These are phyloP conservation scores for Mollisia scopiformis DNA, from an alignment of 2,329 filamentous ascomycete species.

Conservation along the genomic window DNA sequence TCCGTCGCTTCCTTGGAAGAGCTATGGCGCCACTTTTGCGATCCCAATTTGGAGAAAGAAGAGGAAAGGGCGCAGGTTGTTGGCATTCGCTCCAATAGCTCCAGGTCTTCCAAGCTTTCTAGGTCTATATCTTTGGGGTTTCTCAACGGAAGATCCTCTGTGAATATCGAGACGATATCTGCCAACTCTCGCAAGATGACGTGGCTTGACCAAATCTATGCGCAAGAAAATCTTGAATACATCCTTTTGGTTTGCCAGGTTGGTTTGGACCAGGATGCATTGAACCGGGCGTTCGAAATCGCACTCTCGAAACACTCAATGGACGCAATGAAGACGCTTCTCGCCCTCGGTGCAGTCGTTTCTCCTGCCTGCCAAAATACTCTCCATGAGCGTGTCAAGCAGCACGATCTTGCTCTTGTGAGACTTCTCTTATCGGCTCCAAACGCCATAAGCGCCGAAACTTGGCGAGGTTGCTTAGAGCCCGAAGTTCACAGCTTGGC, in stretches of 20 bases:
- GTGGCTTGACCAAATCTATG: slow-evolving; percentile 6
- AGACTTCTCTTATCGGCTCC: slow-evolving; percentile 8
- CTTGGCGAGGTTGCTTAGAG: slow-evolving; percentile 7
- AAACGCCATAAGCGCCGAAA: not conserved
- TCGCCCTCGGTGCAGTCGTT: slow-evolving; percentile 6
- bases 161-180: not conserved
- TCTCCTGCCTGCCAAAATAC: not conserved
- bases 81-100: not conserved
- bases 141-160: not conserved
- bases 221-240: slow-evolving; percentile 4
- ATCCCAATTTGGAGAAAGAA: slow-evolving; percentile 11
- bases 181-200: slow-evolving; percentile 2
- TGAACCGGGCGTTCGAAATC: slow-evolving; percentile 5
- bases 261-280: slow-evolving; percentile 2
- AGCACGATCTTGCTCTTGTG: slow-evolving; percentile 3
- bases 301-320: slow-evolving; percentile 3
- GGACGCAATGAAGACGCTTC: slow-evolving; percentile 6
- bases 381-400: slow-evolving; percentile 2
- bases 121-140: not conserved
- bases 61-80: no score
- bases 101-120: not conserved
- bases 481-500: slow-evolving; percentile 1
- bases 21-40: slow-evolving; percentile 7
- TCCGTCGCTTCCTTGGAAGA: slow-evolving; percentile 6
- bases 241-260: slow-evolving; percentile 10